Evolutionary conservation across 1,284 basidiomycete species (phyloP).

Genomic region (Boletus mariae): DNA sequence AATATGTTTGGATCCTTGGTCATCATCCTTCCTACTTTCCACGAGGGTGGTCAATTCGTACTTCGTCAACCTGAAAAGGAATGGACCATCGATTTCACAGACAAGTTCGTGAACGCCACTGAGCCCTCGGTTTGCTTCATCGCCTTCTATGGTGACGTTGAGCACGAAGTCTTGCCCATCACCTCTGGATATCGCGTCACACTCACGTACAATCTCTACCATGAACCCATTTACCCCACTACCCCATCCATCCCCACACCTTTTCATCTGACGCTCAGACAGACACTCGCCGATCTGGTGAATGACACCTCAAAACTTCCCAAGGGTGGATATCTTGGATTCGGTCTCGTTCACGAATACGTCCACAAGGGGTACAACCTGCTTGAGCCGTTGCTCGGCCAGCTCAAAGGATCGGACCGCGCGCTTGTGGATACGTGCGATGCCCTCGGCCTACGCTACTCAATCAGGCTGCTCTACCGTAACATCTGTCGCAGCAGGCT

Average conservation of each 20-base stretch:
- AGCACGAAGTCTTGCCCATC: conserved; percentile 41
- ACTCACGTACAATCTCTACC: conserved; percentile 40
- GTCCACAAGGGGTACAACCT: not conserved
- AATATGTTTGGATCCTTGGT: conserved; percentile 41
- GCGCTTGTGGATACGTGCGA: conserved; percentile 28
- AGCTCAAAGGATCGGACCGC: conserved; percentile 35
- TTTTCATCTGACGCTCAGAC: not conserved
- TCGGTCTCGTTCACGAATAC: conserved; percentile 9
- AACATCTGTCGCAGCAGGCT: not conserved
- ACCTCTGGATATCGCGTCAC: conserved; percentile 37
- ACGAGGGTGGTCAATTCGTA: conserved; percentile 37
- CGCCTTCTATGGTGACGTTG: conserved; percentile 39
- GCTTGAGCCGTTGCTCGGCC: conserved; percentile 1
- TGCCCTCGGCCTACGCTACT: not conserved
- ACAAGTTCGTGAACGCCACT: conserved; percentile 2
- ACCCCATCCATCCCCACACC: not conserved
- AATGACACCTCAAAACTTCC: conserved; percentile 27
- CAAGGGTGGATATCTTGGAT: conserved; percentile 8
- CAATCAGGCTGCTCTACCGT: conserved; percentile 4
- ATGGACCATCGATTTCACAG: conserved; percentile 27
- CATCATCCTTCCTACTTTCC: conserved; percentile 36
- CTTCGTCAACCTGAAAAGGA: conserved; percentile 29
- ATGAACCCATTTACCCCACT: conserved; percentile 6
- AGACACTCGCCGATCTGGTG: conserved; percentile 32
- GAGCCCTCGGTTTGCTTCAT: conserved; percentile 25